Conservation (phyloP, 495 filamentous ascomycete genomes). For the Astrothelium macrocarpum region DNA sequence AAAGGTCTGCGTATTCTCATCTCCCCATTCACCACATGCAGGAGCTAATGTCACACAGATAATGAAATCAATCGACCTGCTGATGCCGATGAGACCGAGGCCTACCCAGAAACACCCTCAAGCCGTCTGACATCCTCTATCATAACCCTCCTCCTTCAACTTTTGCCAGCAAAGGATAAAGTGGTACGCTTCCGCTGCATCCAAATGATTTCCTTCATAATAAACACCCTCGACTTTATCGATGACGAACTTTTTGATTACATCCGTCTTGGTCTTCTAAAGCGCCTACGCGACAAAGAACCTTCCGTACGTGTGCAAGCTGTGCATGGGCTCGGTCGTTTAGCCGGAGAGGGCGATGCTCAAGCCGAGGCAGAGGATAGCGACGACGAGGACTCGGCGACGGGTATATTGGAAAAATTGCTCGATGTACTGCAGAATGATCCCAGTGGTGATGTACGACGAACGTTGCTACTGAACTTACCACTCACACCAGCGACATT, state of each 20-base stretch:
- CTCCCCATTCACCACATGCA: too few relatives aligned
- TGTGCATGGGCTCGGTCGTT: slow-evolving; percentile 74
- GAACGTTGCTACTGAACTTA: slow-evolving; percentile 79
- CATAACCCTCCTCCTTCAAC: slow-evolving; percentile 54
- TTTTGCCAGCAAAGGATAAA: slow-evolving; percentile 79
- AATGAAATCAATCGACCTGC: slow-evolving; percentile 37
- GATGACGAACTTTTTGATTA: slow-evolving; percentile 82
- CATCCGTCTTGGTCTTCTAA: slow-evolving; percentile 63
- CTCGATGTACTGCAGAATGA: slow-evolving; percentile 90
- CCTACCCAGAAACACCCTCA: slow-evolving; percentile 68
- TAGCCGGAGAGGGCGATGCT: slow-evolving; percentile 70
- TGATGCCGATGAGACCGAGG: slow-evolving; percentile 48
- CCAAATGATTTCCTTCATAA: slow-evolving; percentile 78
- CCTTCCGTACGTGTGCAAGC: slow-evolving; percentile 84
- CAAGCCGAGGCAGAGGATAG: slow-evolving; percentile 47
- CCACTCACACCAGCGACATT: slow-evolving; percentile 71
- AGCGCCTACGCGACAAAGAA: slow-evolving; percentile 87
- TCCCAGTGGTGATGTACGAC: slow-evolving; percentile 82
- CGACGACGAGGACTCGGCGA: slow-evolving; percentile 41
- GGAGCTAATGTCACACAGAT: slow-evolving; percentile 34
- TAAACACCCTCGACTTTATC: slow-evolving; percentile 82
- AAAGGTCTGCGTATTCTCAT: slow-evolving; percentile 48
- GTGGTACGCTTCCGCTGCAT: slow-evolving; percentile 81
- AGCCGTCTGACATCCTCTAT: slow-evolving; percentile 67
- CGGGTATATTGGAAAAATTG: slow-evolving; percentile 67